Conservation (phyloP, 2,329 filamentous ascomycete genomes). For the Lecanicillium sp. region DNA sequence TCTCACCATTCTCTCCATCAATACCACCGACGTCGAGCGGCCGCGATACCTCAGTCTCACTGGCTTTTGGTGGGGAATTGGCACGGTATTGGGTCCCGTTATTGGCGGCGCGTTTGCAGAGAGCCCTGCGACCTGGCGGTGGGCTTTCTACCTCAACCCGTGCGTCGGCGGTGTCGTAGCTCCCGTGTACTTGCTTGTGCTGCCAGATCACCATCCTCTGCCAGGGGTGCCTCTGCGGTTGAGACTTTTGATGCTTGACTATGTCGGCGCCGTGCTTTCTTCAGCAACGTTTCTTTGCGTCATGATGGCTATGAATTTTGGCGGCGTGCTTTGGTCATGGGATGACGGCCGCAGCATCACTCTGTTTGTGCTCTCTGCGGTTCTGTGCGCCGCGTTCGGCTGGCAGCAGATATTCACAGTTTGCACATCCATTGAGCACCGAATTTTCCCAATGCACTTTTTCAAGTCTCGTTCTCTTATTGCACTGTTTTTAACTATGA, state of each 20-base stretch:
- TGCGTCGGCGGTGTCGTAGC: neutral
- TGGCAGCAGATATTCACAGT: conserved; percentile 33
- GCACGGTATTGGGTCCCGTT: conserved; percentile 38
- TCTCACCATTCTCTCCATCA: conserved; percentile 17
- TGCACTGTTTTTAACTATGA: conserved; percentile 33
- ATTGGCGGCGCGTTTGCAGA: conserved; percentile 35
- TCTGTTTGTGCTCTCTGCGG: neutral
- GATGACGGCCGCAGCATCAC: conserved; percentile 32
- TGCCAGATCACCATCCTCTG: neutral
- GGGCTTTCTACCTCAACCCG: conserved; percentile 16
- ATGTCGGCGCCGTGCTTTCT: conserved; percentile 32
- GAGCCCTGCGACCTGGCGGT: conserved; percentile 31
- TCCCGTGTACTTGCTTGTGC: neutral
- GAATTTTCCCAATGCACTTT: conserved; percentile 41
- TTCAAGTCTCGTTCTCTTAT: conserved; percentile 27
- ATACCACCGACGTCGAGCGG: conserved; percentile 17
- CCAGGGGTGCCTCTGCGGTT: neutral
- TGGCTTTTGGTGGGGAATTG: conserved; percentile 31
- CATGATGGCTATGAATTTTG: conserved; percentile 41
- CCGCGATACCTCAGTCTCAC: conserved; percentile 14
- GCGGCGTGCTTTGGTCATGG: conserved; percentile 40
- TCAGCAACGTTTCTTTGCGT: conserved; percentile 29
- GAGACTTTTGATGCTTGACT: conserved; percentile 26
- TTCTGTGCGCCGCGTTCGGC: conserved; percentile 29
- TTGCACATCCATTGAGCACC: conserved; percentile 11